A percentile compares a stretch with the other conserved stretches of the same genome.
Conservation (phyloP, 1,284 basidiomycete genomes). For the Sporisorium exsertum region DNA sequence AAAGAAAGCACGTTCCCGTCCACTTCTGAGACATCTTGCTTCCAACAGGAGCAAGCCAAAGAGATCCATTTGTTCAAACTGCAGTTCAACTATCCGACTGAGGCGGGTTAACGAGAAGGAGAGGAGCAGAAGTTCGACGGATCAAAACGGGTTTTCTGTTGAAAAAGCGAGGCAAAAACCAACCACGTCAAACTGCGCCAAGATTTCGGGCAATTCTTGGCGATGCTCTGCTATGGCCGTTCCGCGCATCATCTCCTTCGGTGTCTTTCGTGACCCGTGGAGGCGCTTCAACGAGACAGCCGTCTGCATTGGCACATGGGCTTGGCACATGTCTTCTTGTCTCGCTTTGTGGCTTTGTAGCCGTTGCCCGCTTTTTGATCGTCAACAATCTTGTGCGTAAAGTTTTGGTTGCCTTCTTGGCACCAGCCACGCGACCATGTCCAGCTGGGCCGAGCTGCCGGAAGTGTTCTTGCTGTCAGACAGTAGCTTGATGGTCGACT, state of each 20-base stretch:
- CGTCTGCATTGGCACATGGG: not conserved
- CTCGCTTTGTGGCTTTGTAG: not conserved
- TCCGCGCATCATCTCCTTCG: not conserved
- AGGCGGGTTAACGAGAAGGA: not conserved
- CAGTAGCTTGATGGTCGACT: not conserved
- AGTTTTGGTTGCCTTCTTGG: slow-evolving; percentile 10
- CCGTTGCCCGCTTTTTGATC: not conserved
- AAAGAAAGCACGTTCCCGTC: not conserved
- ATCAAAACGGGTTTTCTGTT: too few species aligned
- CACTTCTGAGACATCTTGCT: not conserved
- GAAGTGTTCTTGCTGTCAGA: not conserved
- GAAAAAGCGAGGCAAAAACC: not conserved
- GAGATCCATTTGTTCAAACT: too few species aligned
- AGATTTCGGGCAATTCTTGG: slow-evolving; percentile 24
- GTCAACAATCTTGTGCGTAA: too few species aligned
- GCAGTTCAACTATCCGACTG: too few species aligned
- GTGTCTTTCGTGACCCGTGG: not conserved
- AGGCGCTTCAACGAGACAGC: not conserved
- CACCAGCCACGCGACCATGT: slow-evolving; percentile 7
- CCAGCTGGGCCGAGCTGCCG: too few species aligned
- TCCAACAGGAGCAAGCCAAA: not conserved
- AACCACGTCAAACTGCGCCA: slow-evolving; percentile 30
- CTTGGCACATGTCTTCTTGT: slow-evolving; percentile 1
- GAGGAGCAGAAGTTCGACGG: too few species aligned
- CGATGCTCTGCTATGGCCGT: slow-evolving; percentile 2